A percentile compares a stretch with the other conserved stretches of the same genome.
These are phyloP conservation scores for Fonsecaea multimorphosa DNA, from an alignment of 2,329 filamentous ascomycete species.

Conservation along the genomic window DNA sequence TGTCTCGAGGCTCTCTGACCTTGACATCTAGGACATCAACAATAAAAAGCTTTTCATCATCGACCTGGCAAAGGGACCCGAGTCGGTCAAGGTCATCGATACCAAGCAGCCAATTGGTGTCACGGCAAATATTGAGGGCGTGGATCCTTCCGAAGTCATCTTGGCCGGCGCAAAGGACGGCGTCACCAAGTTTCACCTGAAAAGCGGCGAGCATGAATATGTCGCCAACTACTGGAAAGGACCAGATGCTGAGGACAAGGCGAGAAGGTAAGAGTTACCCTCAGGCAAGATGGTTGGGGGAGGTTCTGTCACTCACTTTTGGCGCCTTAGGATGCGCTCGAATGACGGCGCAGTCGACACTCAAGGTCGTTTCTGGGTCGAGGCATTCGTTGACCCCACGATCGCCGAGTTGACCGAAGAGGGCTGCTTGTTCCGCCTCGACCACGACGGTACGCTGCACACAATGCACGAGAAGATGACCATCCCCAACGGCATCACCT, in stretches of 20 bases:
- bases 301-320: slow-evolving; percentile 19
- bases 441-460: slow-evolving; percentile 63
- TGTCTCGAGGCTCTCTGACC: slow-evolving; percentile 52
- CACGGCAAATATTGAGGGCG: slow-evolving; percentile 77
- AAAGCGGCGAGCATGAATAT: slow-evolving; percentile 62
- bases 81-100: slow-evolving; percentile 63
- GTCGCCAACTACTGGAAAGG: slow-evolving; percentile 63
- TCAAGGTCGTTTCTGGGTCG: slow-evolving; percentile 81
- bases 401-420: slow-evolving; percentile 57
- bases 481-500: slow-evolving; percentile 85
- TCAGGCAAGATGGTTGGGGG: background rate
- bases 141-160: slow-evolving; percentile 67
- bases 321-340: slow-evolving; percentile 58
- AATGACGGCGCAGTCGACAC: slow-evolving; percentile 86
- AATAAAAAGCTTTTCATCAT: slow-evolving; percentile 75
- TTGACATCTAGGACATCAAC: slow-evolving; percentile 76
- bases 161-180: slow-evolving; percentile 81
- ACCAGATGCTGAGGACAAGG: slow-evolving; percentile 55
- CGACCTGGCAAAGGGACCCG: slow-evolving; percentile 67
- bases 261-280: slow-evolving; percentile 48
- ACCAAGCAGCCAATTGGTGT: slow-evolving; percentile 67
- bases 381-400: slow-evolving; percentile 82
- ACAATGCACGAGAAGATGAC: slow-evolving; percentile 68
- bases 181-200: slow-evolving; percentile 75
- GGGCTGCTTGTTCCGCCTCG: slow-evolving; percentile 77